Conservation (phyloP, 371 early-diverging fungal genomes). For the Mucor sp. region DNA sequence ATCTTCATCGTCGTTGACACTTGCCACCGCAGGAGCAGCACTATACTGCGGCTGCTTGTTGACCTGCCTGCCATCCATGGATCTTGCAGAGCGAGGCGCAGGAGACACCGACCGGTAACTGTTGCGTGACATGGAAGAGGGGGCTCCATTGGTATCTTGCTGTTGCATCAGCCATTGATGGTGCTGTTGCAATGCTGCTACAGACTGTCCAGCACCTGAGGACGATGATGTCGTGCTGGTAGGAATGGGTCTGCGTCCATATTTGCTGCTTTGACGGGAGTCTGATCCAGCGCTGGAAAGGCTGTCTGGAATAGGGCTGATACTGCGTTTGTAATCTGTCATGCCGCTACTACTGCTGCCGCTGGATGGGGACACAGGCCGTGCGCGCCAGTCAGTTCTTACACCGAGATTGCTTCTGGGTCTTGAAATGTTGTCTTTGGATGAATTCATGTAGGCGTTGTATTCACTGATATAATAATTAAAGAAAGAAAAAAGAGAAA, state of each 20-base stretch:
- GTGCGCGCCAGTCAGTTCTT: constrained; percentile 8
- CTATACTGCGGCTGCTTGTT: background rate
- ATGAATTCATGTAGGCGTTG: background rate
- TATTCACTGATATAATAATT: background rate
- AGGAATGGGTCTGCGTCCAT: constrained; percentile 10
- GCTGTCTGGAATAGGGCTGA: constrained; percentile 13
- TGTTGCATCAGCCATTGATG: constrained; percentile 44
- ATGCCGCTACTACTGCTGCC: background rate
- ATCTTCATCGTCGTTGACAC: background rate
- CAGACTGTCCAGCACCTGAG: constrained; percentile 31
- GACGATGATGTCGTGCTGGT: background rate
- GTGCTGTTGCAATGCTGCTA: constrained; percentile 44
- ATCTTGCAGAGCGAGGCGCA: background rate
- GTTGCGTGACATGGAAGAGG: constrained; percentile 2
- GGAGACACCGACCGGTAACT: constrained; percentile 13
- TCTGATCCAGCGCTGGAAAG: constrained; percentile 1
- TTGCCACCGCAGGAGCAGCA: background rate
- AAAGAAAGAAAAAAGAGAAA: background rate
- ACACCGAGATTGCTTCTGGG: background rate
- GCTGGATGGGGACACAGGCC: constrained; percentile 15
- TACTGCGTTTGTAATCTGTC: constrained; percentile 3
- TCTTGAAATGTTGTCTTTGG: background rate
- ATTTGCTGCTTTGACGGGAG: background rate
- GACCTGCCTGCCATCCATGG: background rate
- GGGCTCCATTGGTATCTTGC: constrained; percentile 12